Base-by-base conservation (phyloP, 139 green algal species). In the Tetradesmus obliquus region DNA sequence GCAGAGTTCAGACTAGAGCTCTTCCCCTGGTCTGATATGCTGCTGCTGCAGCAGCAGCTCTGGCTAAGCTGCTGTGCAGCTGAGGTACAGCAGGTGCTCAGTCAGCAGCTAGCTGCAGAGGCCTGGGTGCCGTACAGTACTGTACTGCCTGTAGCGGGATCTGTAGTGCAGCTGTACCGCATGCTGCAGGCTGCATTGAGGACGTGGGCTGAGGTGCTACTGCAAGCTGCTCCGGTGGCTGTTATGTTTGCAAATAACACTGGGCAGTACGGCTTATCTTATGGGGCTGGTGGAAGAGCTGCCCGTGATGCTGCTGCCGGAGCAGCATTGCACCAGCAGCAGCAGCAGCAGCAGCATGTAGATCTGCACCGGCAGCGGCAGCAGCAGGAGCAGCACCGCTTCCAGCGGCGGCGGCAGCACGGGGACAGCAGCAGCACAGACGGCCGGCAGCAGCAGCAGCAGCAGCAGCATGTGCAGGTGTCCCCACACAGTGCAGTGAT, bases 31-130 rank as follows among this genome's bases (percentile, higher is more conserved):
- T n/a, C 3, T 53, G 76, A 82, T 2, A 10, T 82, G 76, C 76
- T 82, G 76, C 76, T 82, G 76, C 76, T 82, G 76, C 76, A 82
- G 76, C 76, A 82, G 76, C 76, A 82, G 2, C 76, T 82, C 1
- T 82, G 76, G 76, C 22, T 82, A n/a, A n/a, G 24, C 2, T 51
- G 24, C 24, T 82, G 76, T 6, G 7, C 24, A 19, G 76, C 76
- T 20, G 76, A 82, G n/a, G 76, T 55, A 22, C 2, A 22, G 22
- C n/a, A 55, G 3, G 76, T 53, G 76, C 76, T 82, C n/a, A 20
- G 1, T 17, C n/a, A 82, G 76, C 76, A 55, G 76, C n/a, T 82
- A 5, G 76, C 76, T 17, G 76, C 3, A 55, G 76, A 82, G n/a
- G 1, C n/a, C 0, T 82, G 76, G 76, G n/a, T 1, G n/a, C 76